Percentiles rank a stretch among this genome's conserved stretches.
phyloP scores from a whole-genome alignment of 2,329 filamentous ascomycete species.

The Venturia pyrina region DNA sequence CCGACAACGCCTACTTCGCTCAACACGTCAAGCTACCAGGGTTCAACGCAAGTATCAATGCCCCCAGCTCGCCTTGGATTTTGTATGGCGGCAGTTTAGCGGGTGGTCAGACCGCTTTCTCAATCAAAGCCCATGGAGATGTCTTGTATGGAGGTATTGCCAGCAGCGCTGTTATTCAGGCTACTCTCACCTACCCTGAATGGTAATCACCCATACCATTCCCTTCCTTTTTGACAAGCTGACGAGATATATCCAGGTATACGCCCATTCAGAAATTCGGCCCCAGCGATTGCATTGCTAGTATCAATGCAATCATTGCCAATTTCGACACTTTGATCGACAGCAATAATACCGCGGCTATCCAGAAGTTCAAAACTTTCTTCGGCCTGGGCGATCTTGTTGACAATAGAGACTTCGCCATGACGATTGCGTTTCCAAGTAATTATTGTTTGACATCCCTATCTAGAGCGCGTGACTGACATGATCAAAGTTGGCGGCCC shows the following conservation, averaged over 20 bases:
- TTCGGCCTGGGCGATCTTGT: conserved; percentile 38
- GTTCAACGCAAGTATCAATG: conserved; percentile 31
- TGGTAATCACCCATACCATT: not conserved
- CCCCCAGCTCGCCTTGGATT: conserved; percentile 37
- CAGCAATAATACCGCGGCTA: conserved; percentile 31
- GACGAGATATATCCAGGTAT: conserved; percentile 29
- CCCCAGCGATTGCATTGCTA: conserved; percentile 39
- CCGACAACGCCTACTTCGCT: conserved; percentile 43
- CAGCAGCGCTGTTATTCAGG: conserved; percentile 34
- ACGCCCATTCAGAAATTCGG: conserved; percentile 39
- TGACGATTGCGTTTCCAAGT: conserved; percentile 36
- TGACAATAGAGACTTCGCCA: conserved; percentile 38
- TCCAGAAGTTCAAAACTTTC: conserved; percentile 36
- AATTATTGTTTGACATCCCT: not conserved
- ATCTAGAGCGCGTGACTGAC: not conserved
- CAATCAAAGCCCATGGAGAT: conserved; percentile 36
- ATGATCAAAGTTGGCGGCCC: conserved; percentile 28
- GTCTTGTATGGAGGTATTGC: conserved; percentile 41
- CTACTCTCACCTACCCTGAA: conserved; percentile 35
- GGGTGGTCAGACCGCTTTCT: conserved; percentile 35
- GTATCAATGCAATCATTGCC: conserved; percentile 39
- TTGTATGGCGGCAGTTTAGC: conserved; percentile 36
- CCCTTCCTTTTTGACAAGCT: not conserved
- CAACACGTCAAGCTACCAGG: conserved; percentile 38
- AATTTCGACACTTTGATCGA: conserved; percentile 40